Percentiles rank a stretch among this genome's conserved stretches.
phyloP scores from a whole-genome alignment of 2,329 filamentous ascomycete species.

The Pseudopyricularia cyperi region DNA sequence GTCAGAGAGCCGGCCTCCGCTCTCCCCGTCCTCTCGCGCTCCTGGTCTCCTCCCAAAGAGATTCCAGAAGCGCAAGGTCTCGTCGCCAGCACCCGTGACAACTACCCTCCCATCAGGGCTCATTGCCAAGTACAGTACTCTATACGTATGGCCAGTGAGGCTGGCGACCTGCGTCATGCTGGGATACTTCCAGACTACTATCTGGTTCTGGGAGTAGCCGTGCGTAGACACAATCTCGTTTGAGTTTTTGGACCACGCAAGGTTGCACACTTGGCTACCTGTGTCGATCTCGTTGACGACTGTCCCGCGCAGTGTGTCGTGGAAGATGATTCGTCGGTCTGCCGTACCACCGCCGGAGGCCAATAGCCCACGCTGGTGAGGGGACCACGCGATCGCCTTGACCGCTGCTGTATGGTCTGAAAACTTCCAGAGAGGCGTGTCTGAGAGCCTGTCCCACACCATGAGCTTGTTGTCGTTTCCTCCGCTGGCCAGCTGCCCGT shows the following conservation, averaged over 20 bases:
- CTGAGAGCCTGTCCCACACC: conserved; percentile 95
- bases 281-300: conserved; percentile 85
- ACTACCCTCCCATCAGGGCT: conserved; percentile 89
- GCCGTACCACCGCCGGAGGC: conserved; percentile 93
- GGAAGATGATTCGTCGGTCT: conserved; percentile 93
- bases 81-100: conserved; percentile 90
- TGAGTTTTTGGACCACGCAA: conserved; percentile 94
- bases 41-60: conserved; percentile 60
- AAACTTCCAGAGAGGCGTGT: conserved; percentile 86
- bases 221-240: conserved; percentile 97
- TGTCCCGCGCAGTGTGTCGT: conserved; percentile 80
- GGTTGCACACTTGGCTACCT: conserved; percentile 95
- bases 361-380: conserved; percentile 86
- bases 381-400: conserved; percentile 96
- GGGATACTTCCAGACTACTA: conserved; percentile 98
- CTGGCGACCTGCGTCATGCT: conserved; percentile 95
- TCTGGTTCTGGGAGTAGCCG: conserved; percentile 95
- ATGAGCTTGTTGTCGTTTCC: conserved; percentile 98
- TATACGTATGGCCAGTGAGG: conserved; percentile 80
- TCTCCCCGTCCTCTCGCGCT: conserved; percentile 45
- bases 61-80: conserved; percentile 94
- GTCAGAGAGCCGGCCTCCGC: conserved; percentile 51
- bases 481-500: conserved; percentile 85
- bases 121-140: conserved; percentile 93
- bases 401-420: conserved; percentile 91